Conservation (phyloP, 306 rosid genomes). For the Ochetophila trinervis region DNA sequence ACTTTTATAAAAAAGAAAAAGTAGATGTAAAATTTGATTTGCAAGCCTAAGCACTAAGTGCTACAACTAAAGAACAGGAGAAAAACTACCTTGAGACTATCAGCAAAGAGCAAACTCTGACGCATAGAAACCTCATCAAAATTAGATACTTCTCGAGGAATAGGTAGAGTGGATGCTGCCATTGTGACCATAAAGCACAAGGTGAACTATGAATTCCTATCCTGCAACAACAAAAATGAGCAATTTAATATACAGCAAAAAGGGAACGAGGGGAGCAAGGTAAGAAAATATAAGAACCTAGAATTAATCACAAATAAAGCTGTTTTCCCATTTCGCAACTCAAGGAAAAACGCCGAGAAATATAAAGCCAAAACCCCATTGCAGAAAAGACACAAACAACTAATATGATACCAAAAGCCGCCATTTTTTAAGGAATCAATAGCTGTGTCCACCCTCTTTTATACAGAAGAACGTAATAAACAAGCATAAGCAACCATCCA, state of each 20-base stretch:
- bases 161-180: conserved; percentile 47
- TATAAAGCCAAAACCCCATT: conserved; percentile 5
- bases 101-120: conserved; percentile 90
- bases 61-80: not conserved
- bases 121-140: conserved; percentile 95
- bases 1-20: conserved; percentile 4
- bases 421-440: conserved; percentile 37
- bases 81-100: conserved; percentile 72
- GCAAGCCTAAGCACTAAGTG: not conserved
- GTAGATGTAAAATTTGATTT: not conserved
- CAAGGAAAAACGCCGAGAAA: not conserved
- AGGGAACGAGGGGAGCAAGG: conserved; percentile 5
- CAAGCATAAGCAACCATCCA: conserved; percentile 23
- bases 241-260: conserved; percentile 9
- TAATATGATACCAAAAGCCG: conserved; percentile 40
- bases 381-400: conserved; percentile 18
- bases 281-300: conserved; percentile 2
- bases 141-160: conserved; percentile 62
- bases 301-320: not conserved
- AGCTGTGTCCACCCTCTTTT: conserved; percentile 28
- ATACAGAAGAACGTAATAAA: conserved; percentile 31
- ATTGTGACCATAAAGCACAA: conserved; percentile 54
- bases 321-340: not conserved
- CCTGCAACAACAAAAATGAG: conserved; percentile 14
- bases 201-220: conserved; percentile 30